Evolutionary conservation across 2,329 filamentous ascomycete species (phyloP).

Genomic region (Escovopsis sp.): DNA sequence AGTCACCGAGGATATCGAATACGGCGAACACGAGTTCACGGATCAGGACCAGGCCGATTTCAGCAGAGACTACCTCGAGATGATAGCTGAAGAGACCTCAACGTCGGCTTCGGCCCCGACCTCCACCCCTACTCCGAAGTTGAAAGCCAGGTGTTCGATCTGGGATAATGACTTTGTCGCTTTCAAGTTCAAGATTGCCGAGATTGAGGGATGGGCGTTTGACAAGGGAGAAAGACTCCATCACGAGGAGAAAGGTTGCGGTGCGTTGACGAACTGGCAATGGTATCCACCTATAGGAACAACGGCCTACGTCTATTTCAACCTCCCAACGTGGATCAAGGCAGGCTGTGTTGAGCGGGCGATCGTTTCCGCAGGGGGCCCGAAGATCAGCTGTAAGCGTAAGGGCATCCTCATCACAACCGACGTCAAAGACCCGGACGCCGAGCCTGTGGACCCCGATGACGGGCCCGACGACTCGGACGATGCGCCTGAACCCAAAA

Average conservation of each 20-base stretch:
- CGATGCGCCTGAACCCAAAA: too few relatives aligned
- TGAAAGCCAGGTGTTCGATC: neutral
- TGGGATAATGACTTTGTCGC: neutral
- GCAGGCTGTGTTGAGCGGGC: slow-evolving; percentile 3
- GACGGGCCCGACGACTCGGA: neutral
- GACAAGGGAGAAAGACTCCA: neutral
- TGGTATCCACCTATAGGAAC: too few relatives aligned
- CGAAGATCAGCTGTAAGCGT: neutral
- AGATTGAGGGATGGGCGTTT: neutral
- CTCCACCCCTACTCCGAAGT: neutral
- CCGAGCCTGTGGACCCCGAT: neutral
- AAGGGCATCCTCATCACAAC: neutral
- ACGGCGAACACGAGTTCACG: too few relatives aligned
- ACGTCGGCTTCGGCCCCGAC: neutral
- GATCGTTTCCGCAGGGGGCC: slow-evolving; percentile 1
- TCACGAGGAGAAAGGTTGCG: slow-evolving; percentile 1
- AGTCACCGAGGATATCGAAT: too few relatives aligned
- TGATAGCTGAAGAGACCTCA: neutral
- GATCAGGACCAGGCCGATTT: too few relatives aligned
- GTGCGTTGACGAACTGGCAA: slow-evolving; percentile 1
- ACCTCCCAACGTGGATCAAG: neutral
- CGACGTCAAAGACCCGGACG: neutral
- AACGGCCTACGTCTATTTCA: neutral
- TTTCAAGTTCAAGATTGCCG: neutral
- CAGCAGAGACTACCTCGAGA: too few relatives aligned